Conservation (phyloP, 1,284 basidiomycete species). For the Hypsizygus ulmarius region DNA sequence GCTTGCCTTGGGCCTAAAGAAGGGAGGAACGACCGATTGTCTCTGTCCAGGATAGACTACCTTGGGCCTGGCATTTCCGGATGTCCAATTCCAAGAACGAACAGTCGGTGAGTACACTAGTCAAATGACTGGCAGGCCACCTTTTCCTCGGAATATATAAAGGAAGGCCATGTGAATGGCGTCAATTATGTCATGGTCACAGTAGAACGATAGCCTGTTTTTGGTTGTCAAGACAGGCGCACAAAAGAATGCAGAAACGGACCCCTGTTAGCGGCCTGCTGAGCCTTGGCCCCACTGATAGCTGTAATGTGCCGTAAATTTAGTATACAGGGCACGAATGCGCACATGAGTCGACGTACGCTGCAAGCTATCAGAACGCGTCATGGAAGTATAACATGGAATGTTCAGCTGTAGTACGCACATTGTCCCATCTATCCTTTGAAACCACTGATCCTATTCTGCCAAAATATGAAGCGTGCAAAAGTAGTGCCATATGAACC, state of each 20-base stretch:
- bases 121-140: conserved; percentile 52
- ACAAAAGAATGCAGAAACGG: conserved; percentile 33
- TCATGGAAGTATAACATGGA: conserved; percentile 3
- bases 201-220: conserved; percentile 24
- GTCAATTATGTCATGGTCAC: conserved; percentile 46
- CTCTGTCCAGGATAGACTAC: too few species aligned
- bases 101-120: conserved; percentile 54
- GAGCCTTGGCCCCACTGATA: conserved; percentile 48
- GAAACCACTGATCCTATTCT: conserved; percentile 26
- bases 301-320: conserved; percentile 15
- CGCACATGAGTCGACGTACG: conserved; percentile 27
- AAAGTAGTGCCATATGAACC: conserved; percentile 10
- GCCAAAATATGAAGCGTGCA: conserved; percentile 8
- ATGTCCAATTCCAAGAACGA: conserved; percentile 51
- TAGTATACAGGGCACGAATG: neutral
- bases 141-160: conserved; percentile 51
- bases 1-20: conserved; percentile 60
- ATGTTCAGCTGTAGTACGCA: conserved; percentile 18
- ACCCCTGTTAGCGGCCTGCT: conserved; percentile 42
- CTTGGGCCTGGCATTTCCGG: conserved; percentile 53
- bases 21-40: too few species aligned
- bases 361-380: conserved; percentile 19
- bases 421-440: conserved; percentile 33
- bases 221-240: conserved; percentile 27
- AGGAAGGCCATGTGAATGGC: conserved; percentile 57